These are phyloP conservation scores for Rhododendron griersonianum DNA, from an alignment of 148 eudicot genomes.

Conservation along the genomic window DNA sequence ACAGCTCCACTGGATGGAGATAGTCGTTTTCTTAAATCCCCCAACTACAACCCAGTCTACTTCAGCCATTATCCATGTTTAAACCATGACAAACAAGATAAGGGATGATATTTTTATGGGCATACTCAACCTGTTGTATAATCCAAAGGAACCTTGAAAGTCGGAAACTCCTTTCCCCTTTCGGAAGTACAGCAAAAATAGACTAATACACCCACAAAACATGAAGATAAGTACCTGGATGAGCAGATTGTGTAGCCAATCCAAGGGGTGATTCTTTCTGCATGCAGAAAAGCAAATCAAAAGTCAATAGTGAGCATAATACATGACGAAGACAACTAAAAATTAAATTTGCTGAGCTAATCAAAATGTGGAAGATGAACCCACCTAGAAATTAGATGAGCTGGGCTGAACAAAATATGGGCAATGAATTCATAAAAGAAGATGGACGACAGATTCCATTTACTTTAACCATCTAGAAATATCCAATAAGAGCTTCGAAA, in stretches of 20 bases:
- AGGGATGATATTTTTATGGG: not conserved
- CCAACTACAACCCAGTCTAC: not conserved
- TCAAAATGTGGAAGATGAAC: not conserved
- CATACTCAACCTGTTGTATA: not conserved
- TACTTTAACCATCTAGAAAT: no score
- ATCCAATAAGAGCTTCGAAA: no score
- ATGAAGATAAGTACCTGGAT: slow-evolving; percentile 57
- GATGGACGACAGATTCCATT: no score
- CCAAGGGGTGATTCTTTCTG: slow-evolving; percentile 95
- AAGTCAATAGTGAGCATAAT: not conserved
- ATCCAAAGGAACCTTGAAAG: not conserved
- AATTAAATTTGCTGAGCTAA: not conserved
- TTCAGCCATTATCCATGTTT: not conserved
- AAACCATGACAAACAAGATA: not conserved
- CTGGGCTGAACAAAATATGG: no score
- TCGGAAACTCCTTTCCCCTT: not conserved
- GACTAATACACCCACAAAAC: not conserved
- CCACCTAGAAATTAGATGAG: no score
- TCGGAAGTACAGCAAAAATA: not conserved
- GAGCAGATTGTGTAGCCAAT: slow-evolving; percentile 81
- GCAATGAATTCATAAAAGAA: no score
- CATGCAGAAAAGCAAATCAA: slow-evolving; percentile 17
- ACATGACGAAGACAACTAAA: not conserved
- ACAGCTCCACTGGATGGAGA: not conserved
- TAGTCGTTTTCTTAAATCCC: not conserved